Evolutionary conservation across 208 protist genomes (phyloP).

Genomic region (Dictyostelium gargantuum): DNA sequence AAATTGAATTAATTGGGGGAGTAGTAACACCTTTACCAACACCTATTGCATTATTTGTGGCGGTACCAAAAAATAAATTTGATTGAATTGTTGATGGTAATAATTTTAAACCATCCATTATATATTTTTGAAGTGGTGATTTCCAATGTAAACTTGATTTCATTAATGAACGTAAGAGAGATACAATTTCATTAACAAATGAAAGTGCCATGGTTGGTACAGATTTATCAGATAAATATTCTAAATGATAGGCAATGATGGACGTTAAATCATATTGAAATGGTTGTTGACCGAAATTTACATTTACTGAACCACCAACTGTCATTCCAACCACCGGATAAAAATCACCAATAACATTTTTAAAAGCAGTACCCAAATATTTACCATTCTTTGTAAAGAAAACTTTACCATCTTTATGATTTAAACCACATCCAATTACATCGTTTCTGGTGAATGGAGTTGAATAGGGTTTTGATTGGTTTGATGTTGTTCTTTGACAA

Average conservation of each 20-base stretch:
- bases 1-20: not conserved
- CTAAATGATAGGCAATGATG: not conserved
- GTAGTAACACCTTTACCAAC: not conserved
- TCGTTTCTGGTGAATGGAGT: conserved; percentile 14
- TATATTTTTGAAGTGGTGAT: not conserved
- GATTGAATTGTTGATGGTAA: conserved; percentile 32
- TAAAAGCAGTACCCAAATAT: conserved; percentile 63
- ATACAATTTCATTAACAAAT: conserved; percentile 39
- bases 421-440: conserved; percentile 59
- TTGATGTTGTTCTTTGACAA: not conserved
- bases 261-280: conserved; percentile 43
- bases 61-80: not conserved
- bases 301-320: not conserved
- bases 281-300: conserved; percentile 50
- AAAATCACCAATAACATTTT: conserved; percentile 52
- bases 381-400: conserved; percentile 70
- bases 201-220: not conserved
- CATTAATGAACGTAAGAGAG: not conserved
- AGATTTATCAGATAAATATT: conserved; percentile 9
- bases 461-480: not conserved
- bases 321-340: conserved; percentile 10
- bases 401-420: conserved; percentile 51
- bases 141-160: conserved; percentile 1
- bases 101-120: conserved; percentile 10
- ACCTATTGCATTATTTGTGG: not conserved